These are phyloP conservation scores for Pichia paraexigua DNA, from an alignment of 805 yeast genomes.

Conservation along the genomic window DNA sequence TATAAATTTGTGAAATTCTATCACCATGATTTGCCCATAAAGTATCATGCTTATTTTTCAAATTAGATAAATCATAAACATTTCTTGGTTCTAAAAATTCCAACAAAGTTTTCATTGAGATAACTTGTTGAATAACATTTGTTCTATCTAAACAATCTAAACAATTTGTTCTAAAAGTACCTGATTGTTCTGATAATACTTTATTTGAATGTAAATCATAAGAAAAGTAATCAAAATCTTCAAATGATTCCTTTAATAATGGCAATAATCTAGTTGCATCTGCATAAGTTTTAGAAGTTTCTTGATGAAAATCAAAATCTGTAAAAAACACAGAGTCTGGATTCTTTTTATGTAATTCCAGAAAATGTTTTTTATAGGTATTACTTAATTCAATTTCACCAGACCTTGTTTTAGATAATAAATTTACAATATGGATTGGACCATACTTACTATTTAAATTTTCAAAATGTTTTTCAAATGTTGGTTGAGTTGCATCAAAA, in stretches of 20 bases:
- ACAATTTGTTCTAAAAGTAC: constrained; percentile 90
- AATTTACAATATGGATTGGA: constrained; percentile 79
- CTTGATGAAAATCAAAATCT: constrained; percentile 89
- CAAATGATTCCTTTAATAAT: constrained; percentile 53
- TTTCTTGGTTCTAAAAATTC: constrained; percentile 29
- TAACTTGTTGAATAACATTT: constrained; percentile 77
- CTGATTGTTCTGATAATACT: constrained; percentile 69
- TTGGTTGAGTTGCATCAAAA: constrained; percentile 84
- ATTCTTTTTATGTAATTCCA: constrained; percentile 30
- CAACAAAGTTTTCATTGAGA: constrained; percentile 66
- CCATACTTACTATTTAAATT: constrained; percentile 69
- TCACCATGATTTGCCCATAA: constrained; percentile 99
- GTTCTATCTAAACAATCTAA: constrained; percentile 94
- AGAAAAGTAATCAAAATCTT: constrained; percentile 76
- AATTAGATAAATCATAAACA: constrained; percentile 36
- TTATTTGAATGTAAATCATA: constrained; percentile 52
- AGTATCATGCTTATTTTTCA: constrained; percentile 68
- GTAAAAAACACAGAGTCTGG: constrained; percentile 48
- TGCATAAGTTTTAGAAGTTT: constrained; percentile 83
- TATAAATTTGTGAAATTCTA: constrained; percentile 88
- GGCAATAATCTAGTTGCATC: constrained; percentile 69
- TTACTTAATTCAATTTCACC: constrained; percentile 67
- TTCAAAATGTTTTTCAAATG: constrained; percentile 76
- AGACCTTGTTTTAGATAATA: constrained; percentile 64
- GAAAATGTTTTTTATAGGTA: constrained; percentile 56